These are phyloP conservation scores for Thalassiosira ordinaria DNA, from an alignment of 352 stramenopile genomes.

Conservation along the genomic window DNA sequence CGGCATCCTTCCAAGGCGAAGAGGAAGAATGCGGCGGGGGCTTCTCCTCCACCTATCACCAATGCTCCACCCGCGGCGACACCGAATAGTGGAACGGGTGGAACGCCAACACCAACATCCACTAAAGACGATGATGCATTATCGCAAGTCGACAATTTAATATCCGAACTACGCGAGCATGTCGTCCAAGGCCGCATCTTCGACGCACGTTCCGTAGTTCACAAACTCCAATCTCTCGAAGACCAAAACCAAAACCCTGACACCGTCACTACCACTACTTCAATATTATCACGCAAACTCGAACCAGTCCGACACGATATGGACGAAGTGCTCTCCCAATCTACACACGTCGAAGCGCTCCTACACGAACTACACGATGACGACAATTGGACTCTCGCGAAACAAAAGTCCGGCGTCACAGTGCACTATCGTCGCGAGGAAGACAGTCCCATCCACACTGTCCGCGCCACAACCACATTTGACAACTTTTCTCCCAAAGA, in stretches of 20 bases:
- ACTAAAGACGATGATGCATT: not conserved
- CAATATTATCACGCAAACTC: not conserved
- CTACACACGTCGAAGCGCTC: slow-evolving; percentile 30
- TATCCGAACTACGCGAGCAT: not conserved
- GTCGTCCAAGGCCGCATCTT: slow-evolving; percentile 10
- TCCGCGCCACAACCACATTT: slow-evolving; percentile 18
- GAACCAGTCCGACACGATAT: slow-evolving; percentile 24
- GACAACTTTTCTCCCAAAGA: slow-evolving; percentile 34
- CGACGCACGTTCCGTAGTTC: slow-evolving; percentile 1
- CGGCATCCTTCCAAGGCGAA: not conserved
- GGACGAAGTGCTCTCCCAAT: slow-evolving; percentile 29
- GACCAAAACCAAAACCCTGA: not conserved
- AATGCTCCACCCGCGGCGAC: no score
- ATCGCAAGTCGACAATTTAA: not conserved
- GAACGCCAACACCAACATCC: not conserved
- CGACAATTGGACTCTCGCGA: slow-evolving; percentile 44
- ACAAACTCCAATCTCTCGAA: not conserved
- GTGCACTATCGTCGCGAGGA: slow-evolving; percentile 34
- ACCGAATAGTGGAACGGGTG: no score
- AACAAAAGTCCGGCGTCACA: slow-evolving; percentile 24
- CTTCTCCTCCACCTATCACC: no score
- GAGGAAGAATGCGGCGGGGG: no score
- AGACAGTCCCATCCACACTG: slow-evolving; percentile 21
- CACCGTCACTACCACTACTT: no score
- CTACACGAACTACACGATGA: slow-evolving; percentile 34